Evolutionary conservation across 1,139 yeast genomes (phyloP).

Genomic region (Ogataea hybrid): DNA sequence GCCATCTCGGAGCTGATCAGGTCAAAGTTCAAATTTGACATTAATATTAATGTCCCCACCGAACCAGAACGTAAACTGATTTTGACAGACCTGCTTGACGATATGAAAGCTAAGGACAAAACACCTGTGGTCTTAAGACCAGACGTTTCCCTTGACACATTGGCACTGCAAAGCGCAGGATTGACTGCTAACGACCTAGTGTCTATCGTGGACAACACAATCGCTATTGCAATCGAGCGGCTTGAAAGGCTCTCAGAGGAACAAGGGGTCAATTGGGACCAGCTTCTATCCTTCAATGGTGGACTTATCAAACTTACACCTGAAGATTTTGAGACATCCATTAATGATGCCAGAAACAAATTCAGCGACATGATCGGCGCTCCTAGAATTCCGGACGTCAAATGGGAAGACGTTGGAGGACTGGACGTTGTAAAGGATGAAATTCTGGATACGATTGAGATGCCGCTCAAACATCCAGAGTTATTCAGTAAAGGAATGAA

Average conservation of each 20-base stretch:
- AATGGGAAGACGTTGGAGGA: conserved; percentile 96
- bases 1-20: conserved; percentile 65
- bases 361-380: conserved; percentile 96
- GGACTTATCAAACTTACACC: conserved; percentile 58
- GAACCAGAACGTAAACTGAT: conserved; percentile 71
- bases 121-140: conserved; percentile 30
- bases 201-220: conserved; percentile 69
- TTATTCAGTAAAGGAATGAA: conserved; percentile 84
- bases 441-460: conserved; percentile 89
- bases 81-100: conserved; percentile 48
- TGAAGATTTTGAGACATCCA: conserved; percentile 68
- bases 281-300: conserved; percentile 36
- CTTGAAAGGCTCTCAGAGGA: conserved; percentile 33
- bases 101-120: conserved; percentile 14
- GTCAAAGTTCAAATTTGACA: conserved; percentile 72
- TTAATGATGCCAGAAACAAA: conserved; percentile 79
- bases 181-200: conserved; percentile 80
- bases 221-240: conserved; percentile 54
- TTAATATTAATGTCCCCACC: conserved; percentile 72
- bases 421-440: conserved; percentile 87
- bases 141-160: conserved; percentile 56
- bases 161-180: conserved; percentile 91
- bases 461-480: conserved; percentile 94
- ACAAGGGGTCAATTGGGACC: conserved; percentile 20
- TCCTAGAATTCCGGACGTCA: conserved; percentile 90